Evolutionary conservation across 2,329 filamentous ascomycete species (phyloP).

Genomic region (Onygenales sp.): DNA sequence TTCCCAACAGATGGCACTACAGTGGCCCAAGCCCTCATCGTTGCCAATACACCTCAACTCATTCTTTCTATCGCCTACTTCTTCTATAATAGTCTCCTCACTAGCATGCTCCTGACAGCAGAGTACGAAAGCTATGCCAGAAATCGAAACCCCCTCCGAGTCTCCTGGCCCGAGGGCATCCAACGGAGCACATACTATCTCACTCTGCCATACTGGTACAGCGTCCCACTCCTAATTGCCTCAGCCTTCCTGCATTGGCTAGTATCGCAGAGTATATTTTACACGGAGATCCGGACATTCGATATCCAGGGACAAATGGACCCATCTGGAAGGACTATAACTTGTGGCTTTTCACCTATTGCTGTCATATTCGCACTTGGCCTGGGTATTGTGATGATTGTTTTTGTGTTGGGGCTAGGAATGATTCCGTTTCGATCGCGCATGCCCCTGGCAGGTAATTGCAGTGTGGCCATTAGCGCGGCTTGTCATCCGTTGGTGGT

Average conservation of each 20-base stretch:
- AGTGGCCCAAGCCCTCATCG: slow-evolving; percentile 5
- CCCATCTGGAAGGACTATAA: background rate
- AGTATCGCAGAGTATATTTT: slow-evolving; percentile 39
- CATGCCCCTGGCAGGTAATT: slow-evolving; percentile 22
- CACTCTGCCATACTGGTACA: slow-evolving; percentile 36
- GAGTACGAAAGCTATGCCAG: slow-evolving; percentile 40
- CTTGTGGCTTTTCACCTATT: slow-evolving; percentile 15
- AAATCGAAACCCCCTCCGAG: slow-evolving; percentile 32
- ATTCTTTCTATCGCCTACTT: slow-evolving; percentile 28
- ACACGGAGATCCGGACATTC: slow-evolving; percentile 26
- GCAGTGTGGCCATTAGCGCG: slow-evolving; percentile 24
- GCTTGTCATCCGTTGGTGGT: slow-evolving; percentile 20
- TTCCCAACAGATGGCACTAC: background rate
- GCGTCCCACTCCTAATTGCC: slow-evolving; percentile 28
- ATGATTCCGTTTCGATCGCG: slow-evolving; percentile 11
- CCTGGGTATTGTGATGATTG: slow-evolving; percentile 9
- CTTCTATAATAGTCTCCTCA: slow-evolving; percentile 28
- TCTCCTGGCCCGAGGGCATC: slow-evolving; percentile 16
- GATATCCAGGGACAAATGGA: slow-evolving; percentile 7
- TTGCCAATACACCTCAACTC: slow-evolving; percentile 28
- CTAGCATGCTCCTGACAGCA: slow-evolving; percentile 36
- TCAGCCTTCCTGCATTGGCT: slow-evolving; percentile 40
- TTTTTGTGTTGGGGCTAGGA: slow-evolving; percentile 9
- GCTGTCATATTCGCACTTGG: slow-evolving; percentile 13
- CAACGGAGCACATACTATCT: slow-evolving; percentile 39